Evolutionary conservation across 345 rosid species (phyloP), one percentile per base, ranked within the genome.

Genomic region (Salix exigua): DNA sequence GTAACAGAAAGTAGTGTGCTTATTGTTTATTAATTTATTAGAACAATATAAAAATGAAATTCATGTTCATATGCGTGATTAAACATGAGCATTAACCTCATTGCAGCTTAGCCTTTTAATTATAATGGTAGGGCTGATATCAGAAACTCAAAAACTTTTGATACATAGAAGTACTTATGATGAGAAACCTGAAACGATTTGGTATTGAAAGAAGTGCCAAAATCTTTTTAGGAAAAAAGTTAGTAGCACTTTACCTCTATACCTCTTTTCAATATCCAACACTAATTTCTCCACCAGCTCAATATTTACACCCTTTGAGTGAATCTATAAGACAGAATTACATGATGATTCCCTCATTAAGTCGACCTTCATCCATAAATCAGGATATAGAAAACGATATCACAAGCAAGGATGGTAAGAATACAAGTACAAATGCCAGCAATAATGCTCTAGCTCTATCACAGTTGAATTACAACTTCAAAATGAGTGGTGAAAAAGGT

Each of bases 231-330:
- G 50, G 50, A 14, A 13, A 66, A 16, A 72, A 11, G 18, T 38
- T 19, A 72, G 69, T 14, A 33, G 40, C 44, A 37, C 17, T 66
- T 74, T 80, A 93, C 99, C 92, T 86, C 83, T 80, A 79, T 81
- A 90, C 83, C 90, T 94, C 80, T 66, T 87, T 77, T 87, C 90
- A 77, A 88, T 74, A 85, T 93, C 97, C 84, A 86, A 42, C 40
- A 93, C 86, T 68, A 89, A 82, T 72, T 87, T 90, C 78, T 89
- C 92, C 87, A 95, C 94, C 83, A 88, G 85, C 81, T 89, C 91
- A 75, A 81, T 73, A 78, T 90, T 89, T 72, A 90, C 83, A 31
- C 97, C 93, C 85, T 86, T 91, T 72, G 97, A 90, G 80, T 91
- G 94, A 83, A 95, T 89, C 99, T 93, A 84, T 58, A 82, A 73